Base-by-base conservation (phyloP, 257 asterid species). In the Rubia yunnanensis region DNA sequence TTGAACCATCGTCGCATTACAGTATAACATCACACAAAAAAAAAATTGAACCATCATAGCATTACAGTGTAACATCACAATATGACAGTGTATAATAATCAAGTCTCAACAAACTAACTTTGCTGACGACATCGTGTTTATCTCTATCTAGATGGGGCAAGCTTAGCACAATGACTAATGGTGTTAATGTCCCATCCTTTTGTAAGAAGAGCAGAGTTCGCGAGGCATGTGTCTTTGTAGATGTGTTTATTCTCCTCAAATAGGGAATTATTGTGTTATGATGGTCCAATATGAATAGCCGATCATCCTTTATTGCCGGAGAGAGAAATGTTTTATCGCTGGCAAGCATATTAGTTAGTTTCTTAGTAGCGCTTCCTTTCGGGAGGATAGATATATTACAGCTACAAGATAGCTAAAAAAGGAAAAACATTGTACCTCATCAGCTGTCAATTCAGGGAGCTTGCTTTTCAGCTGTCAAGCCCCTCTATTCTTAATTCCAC, bases 161-260 rank as follows among this genome's bases (percentile, higher is more conserved):
- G 76, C 96, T 86, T 65, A 89, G 69, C 72, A 86, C 96, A 68
- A 89, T 89, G 46, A 88, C 94, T 49, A 89, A 17, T 13, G 96
- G 95, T 78, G 71, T 80, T 70, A 89, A 79, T 5, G 84, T 81
- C 52, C 92, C 95, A 46, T 89, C 85, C 26, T 60, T 56, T 77
- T 78, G 79, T 84, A 84, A 69, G 78, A 81, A 83, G 30, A 89
- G 85, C 44, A 89, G 70, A 14, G 96, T 89, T 74, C 95, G 73
- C 39, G 95, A 77, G 69, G 95, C 96, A 63, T 89, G 86, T 20
- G 78, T 78, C 76, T 85, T 85, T 30, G 83, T 71, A 20, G 78
- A 36, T 7, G 74, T 27, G 73, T 89, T 86, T 70, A 89, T 83
- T 76, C 79, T 73, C 74, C 84, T 78, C 69, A 83, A 74, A 58